Evolutionary conservation across 306 rosid species (phyloP).

Genomic region (Gastrolobium bilobum): DNA sequence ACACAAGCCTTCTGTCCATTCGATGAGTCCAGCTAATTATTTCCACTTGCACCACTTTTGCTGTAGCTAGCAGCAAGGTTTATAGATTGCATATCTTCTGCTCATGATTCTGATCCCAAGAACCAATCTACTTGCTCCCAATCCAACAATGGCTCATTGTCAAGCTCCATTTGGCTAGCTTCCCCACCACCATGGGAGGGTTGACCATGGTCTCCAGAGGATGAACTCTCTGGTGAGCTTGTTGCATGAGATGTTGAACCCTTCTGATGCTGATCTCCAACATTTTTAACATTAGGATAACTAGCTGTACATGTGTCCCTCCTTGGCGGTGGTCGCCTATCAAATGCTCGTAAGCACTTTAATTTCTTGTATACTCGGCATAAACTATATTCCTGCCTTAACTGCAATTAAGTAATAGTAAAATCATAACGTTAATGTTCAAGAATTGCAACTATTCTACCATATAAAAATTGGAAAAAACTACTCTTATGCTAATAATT

Average conservation of each 20-base stretch:
- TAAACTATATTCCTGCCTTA: slow-evolving; percentile 80
- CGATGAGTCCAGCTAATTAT: too few relatives aligned
- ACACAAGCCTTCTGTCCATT: too few relatives aligned
- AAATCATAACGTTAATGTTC: background rate
- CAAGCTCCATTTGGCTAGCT: slow-evolving; percentile 41
- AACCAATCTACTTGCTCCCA: slow-evolving; percentile 68
- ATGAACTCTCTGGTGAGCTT: slow-evolving; percentile 66
- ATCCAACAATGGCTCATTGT: slow-evolving; percentile 59
- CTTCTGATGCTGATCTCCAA: background rate
- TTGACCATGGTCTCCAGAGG: slow-evolving; percentile 55
- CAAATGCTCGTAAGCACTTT: slow-evolving; percentile 82
- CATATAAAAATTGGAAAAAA: background rate
- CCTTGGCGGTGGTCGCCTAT: slow-evolving; percentile 68
- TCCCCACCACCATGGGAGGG: slow-evolving; percentile 45
- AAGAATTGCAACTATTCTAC: background rate
- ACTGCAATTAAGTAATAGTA: slow-evolving; percentile 50
- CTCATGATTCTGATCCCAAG: slow-evolving; percentile 34
- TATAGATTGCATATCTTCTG: background rate
- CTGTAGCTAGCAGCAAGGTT: slow-evolving; percentile 4
- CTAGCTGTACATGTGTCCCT: background rate
- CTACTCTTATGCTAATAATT: too few relatives aligned
- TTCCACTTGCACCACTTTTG: background rate
- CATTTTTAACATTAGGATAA: background rate
- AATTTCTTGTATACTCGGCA: slow-evolving; percentile 90
- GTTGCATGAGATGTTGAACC: slow-evolving; percentile 33